Percentiles rank a stretch among this genome's conserved stretches.
phyloP scores from a whole-genome alignment of 2,329 filamentous ascomycete species.

The Akanthomyces dipterigenus region DNA sequence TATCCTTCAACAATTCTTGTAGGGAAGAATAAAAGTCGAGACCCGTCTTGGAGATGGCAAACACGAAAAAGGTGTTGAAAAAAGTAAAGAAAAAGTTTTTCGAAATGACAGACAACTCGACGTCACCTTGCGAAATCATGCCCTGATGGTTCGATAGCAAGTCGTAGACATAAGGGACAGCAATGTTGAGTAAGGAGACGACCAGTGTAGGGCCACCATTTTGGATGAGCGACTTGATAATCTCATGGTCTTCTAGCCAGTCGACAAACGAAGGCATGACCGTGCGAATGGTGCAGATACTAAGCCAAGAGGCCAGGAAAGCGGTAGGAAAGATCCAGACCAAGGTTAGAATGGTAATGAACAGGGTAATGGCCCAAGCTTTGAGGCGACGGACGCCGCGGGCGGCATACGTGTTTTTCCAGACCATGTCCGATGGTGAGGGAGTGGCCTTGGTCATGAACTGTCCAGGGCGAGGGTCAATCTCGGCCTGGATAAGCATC shows the following conservation, averaged over 20 bases:
- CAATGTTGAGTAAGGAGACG: conserved; percentile 79
- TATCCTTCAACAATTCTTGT: conserved; percentile 68
- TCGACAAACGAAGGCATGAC: conserved; percentile 65
- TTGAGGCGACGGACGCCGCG: conserved; percentile 66
- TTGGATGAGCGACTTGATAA: conserved; percentile 70
- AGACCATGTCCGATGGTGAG: conserved; percentile 86
- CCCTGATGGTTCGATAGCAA: conserved; percentile 87
- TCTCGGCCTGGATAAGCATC: conserved; percentile 91
- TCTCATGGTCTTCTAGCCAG: conserved; percentile 58
- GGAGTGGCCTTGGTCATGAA: conserved; percentile 82
- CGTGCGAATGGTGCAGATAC: conserved; percentile 70
- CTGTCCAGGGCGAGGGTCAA: conserved; percentile 82
- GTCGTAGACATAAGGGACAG: conserved; percentile 91
- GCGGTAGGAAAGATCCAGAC: conserved; percentile 83
- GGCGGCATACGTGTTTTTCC: conserved; percentile 84
- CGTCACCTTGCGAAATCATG: conserved; percentile 89
- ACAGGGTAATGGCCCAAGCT: conserved; percentile 75
- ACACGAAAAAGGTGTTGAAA: conserved; percentile 97
- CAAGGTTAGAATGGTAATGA: conserved; percentile 76
- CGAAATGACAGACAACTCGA: conserved; percentile 89
- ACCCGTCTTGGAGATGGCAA: conserved; percentile 81
- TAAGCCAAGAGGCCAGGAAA: conserved; percentile 70
- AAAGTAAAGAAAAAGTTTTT: conserved; percentile 99
- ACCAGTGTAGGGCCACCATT: conserved; percentile 82
- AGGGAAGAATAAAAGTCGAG: conserved; percentile 67